Evolutionary conservation across 2,329 filamentous ascomycete species (phyloP).

Genomic region (Cladosporium sp.): DNA sequence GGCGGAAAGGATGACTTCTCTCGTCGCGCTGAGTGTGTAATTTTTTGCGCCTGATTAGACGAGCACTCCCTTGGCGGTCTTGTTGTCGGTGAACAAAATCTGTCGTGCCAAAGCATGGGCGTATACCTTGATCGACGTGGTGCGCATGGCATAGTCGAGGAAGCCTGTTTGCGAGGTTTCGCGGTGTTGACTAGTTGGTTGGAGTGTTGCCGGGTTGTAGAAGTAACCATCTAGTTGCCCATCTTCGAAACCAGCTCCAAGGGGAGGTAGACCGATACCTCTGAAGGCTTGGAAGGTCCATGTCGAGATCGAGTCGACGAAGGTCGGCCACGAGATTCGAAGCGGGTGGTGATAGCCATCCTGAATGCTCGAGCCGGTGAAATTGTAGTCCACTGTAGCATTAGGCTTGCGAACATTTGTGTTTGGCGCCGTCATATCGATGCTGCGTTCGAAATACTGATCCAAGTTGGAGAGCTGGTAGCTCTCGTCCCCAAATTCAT

Average conservation of each 20-base stretch:
- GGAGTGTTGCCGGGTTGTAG: slow-evolving; percentile 29
- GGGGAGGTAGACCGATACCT: slow-evolving; percentile 33
- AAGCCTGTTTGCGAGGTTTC: slow-evolving; percentile 31
- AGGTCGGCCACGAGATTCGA: slow-evolving; percentile 35
- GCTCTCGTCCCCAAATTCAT: slow-evolving; percentile 38
- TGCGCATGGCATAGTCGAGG: slow-evolving; percentile 30
- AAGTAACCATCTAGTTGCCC: slow-evolving; percentile 25
- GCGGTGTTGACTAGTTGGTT: slow-evolving; percentile 28
- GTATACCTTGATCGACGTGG: slow-evolving; percentile 37
- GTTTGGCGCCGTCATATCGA: slow-evolving; percentile 28
- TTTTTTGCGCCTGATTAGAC: slow-evolving; percentile 27
- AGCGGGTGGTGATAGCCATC: slow-evolving; percentile 29
- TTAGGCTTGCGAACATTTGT: slow-evolving; percentile 26
- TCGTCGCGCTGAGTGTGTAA: slow-evolving; percentile 34
- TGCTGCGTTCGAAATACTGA: slow-evolving; percentile 27
- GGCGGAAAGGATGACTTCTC: slow-evolving; percentile 48
- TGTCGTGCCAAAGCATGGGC: slow-evolving; percentile 29
- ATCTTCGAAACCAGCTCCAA: slow-evolving; percentile 31
- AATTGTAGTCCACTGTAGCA: slow-evolving; percentile 29
- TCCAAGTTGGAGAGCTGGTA: slow-evolving; percentile 33
- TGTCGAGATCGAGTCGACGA: slow-evolving; percentile 31
- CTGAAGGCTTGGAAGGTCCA: slow-evolving; percentile 32
- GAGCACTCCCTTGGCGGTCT: slow-evolving; percentile 11
- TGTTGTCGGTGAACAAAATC: slow-evolving; percentile 9
- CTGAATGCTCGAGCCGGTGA: slow-evolving; percentile 23